Evolutionary conservation across 2,329 filamentous ascomycete genomes (phyloP).

Genomic region (Penicillium psychrosexuale): DNA sequence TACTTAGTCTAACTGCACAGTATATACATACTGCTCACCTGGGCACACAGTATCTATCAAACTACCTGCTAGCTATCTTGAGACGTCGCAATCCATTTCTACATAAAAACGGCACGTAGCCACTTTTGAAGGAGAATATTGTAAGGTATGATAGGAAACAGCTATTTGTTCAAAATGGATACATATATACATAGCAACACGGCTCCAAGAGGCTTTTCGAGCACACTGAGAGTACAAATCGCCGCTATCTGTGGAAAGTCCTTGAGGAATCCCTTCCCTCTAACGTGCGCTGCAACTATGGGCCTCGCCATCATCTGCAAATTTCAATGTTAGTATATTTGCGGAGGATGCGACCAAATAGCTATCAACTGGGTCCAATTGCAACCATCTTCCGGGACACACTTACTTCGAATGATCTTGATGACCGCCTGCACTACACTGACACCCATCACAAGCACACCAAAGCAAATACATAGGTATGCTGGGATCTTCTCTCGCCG

Average conservation of each 20-base stretch:
- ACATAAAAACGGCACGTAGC: neutral
- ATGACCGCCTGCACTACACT: slow-evolving; percentile 69
- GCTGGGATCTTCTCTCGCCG: slow-evolving; percentile 71
- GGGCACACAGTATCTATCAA: neutral
- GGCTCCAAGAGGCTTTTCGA: neutral
- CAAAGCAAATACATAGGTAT: slow-evolving; percentile 72
- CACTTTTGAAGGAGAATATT: neutral
- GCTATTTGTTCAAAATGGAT: neutral
- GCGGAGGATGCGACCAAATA: neutral
- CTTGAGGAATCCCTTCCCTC: neutral
- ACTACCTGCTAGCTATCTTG: neutral
- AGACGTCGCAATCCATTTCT: neutral
- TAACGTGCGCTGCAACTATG: slow-evolving; percentile 8
- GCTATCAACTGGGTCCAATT: neutral
- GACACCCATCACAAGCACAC: slow-evolving; percentile 74
- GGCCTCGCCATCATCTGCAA: slow-evolving; percentile 2
- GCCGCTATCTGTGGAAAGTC: neutral
- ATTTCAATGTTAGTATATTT: slow-evolving; percentile 33
- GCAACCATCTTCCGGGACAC: neutral
- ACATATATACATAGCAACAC: neutral
- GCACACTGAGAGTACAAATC: neutral
- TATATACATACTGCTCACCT: neutral
- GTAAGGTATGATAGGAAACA: neutral
- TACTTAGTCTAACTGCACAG: neutral
- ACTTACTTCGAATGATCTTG: slow-evolving; percentile 58